Percentiles rank a stretch among this genome's conserved stretches.
Evolutionary conservation across 331 rosid genomes (phyloP).

Genomic region (Quercus phellos): DNA sequence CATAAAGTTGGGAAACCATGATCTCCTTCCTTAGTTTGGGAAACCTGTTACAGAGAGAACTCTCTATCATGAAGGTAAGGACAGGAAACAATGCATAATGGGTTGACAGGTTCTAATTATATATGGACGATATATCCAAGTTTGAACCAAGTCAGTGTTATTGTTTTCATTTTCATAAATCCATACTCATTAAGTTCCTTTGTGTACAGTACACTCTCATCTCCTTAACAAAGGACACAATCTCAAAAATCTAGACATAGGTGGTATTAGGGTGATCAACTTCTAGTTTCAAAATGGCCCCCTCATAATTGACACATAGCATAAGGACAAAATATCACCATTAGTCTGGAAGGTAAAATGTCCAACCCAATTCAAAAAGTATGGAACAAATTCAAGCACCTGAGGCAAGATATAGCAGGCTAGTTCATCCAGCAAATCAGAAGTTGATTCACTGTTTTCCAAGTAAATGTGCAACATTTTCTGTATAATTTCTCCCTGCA

Average conservation of each 20-base stretch:
- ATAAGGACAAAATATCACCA: neutral
- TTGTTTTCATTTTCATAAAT: neutral
- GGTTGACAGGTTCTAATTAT: neutral
- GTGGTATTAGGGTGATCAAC: neutral
- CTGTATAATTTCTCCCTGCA: slow-evolving; percentile 36
- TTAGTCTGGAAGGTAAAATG: neutral
- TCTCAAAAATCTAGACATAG: neutral
- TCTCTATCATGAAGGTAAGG: neutral
- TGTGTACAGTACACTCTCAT: neutral
- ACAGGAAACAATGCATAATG: neutral
- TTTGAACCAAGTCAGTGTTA: neutral
- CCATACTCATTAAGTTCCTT: neutral
- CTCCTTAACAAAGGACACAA: neutral
- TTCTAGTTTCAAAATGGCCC: neutral
- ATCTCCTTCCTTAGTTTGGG: slow-evolving; percentile 15
- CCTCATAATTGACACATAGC: neutral
- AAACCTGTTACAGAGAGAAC: slow-evolving; percentile 15
- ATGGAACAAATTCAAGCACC: slow-evolving; percentile 16
- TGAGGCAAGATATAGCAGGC: slow-evolving; percentile 26
- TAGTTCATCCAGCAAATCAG: slow-evolving; percentile 29
- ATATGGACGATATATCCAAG: neutral
- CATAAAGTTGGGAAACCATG: slow-evolving; percentile 29
- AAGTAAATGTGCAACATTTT: slow-evolving; percentile 33
- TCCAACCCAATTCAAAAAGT: neutral
- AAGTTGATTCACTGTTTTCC: slow-evolving; percentile 28